A percentile compares a stretch with the other conserved stretches of the same genome.
Evolutionary conservation across 2,329 filamentous ascomycete species (phyloP).

Genomic region (Sphaerulina vaccinii): DNA sequence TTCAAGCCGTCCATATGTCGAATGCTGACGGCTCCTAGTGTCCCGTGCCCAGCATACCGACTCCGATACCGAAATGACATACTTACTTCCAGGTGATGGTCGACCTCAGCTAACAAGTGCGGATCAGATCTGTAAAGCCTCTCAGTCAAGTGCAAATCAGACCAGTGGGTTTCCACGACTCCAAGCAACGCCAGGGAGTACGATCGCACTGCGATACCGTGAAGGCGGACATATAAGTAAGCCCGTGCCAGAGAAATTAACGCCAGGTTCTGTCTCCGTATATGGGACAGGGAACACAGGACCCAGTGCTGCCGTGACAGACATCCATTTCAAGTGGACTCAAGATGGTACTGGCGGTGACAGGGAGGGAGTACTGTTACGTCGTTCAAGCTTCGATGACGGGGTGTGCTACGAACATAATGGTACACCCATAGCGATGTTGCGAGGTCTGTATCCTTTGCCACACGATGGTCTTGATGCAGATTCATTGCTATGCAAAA

Average conservation of each 20-base stretch:
- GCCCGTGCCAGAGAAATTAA: not conserved
- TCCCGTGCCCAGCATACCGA: too few species aligned
- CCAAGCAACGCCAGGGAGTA: not conserved
- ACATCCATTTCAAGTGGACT: not conserved
- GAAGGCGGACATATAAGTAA: not conserved
- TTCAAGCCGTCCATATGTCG: too few species aligned
- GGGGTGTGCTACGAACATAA: not conserved
- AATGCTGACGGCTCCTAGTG: too few species aligned
- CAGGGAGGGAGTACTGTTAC: not conserved
- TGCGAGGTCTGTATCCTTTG: too few species aligned
- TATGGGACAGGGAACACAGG: not conserved
- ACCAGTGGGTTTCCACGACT: not conserved
- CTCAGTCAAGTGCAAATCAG: not conserved
- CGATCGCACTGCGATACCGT: not conserved
- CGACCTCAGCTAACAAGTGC: not conserved
- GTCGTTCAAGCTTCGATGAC: not conserved
- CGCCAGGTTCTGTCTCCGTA: not conserved
- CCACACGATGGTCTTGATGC: too few species aligned
- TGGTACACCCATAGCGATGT: not conserved
- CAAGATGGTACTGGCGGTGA: not conserved
- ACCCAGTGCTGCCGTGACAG: not conserved
- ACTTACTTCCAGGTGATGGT: not conserved
- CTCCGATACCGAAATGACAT: too few species aligned
- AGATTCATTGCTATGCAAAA: not conserved
- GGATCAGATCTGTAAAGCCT: not conserved